Percentiles rank a stretch among this genome's conserved stretches.
Conservation (phyloP, 2,329 filamentous ascomycete genomes). For the Chalaropsis thielavioides region DNA sequence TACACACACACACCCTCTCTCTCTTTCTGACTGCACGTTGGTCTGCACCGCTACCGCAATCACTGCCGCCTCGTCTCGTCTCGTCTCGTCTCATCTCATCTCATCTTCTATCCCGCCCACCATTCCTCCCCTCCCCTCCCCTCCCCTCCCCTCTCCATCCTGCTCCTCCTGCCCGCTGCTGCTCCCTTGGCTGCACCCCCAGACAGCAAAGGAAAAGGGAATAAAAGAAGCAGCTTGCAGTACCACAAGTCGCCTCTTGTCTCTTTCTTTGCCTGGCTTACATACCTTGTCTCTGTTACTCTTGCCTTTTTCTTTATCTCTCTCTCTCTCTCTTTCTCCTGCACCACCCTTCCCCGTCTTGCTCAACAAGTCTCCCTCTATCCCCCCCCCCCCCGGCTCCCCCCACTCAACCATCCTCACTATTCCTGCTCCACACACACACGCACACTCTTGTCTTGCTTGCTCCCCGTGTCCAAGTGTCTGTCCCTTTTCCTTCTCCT, state of each 20-base stretch:
- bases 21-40: not conserved
- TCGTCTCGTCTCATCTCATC: constrained; percentile 1
- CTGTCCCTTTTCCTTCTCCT: not conserved
- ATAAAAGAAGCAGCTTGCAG: not conserved
- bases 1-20: not conserved
- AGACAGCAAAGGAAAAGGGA: not conserved
- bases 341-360: not conserved
- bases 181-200: not conserved
- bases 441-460: not conserved
- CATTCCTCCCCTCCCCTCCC: not conserved
- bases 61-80: not conserved
- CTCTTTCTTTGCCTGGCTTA: not conserved
- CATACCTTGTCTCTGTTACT: not conserved
- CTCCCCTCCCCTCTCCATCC: not conserved
- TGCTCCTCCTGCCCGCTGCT: not conserved
- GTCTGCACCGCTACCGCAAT: not conserved
- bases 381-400: not conserved
- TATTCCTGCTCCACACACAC: not conserved
- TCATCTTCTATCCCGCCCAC: constrained; percentile 3
- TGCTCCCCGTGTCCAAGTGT: not conserved
- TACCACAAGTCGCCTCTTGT: constrained; percentile 1
- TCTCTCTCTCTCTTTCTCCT: constrained; percentile 10
- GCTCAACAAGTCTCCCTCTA: not conserved
- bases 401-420: not conserved
- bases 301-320: constrained; percentile 1